Evolutionary conservation across 1,139 yeast genomes (phyloP).

Genomic region (Debaryomycetaceae sp.): DNA sequence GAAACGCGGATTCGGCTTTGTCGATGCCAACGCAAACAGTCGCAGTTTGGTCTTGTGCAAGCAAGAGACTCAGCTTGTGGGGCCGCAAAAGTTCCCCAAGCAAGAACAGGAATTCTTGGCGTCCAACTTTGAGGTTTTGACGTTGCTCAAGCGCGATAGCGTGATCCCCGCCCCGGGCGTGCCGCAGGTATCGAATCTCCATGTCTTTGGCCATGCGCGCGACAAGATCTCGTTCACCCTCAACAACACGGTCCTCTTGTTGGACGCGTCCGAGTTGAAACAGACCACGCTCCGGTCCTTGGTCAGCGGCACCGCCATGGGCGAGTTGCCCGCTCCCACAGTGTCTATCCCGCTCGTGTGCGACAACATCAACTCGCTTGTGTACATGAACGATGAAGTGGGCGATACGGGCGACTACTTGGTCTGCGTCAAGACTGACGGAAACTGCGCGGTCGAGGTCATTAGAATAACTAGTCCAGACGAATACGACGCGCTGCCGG

Average conservation of each 20-base stretch:
- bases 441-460: constrained; percentile 7
- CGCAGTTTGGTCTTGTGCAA: constrained; percentile 1
- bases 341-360: neutral
- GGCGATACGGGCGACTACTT: constrained; percentile 2
- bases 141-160: neutral
- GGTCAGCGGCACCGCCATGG: neutral
- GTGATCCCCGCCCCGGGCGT: neutral
- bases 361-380: constrained; percentile 3
- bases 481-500: neutral
- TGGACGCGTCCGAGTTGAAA: constrained; percentile 3
- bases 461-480: constrained; percentile 2
- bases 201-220: neutral
- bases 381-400: constrained; percentile 3
- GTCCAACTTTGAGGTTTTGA: neutral
- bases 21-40: constrained; percentile 12
- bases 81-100: no score
- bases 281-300: constrained; percentile 4
- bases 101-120: neutral
- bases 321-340: neutral
- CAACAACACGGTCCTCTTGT: neutral
- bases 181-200: neutral
- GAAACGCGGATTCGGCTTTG: constrained; percentile 27
- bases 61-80: constrained; percentile 1
- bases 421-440: constrained; percentile 3
- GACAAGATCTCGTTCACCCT: neutral